Percentiles rank a stretch among this genome's conserved stretches.
Conservation (phyloP, 768 basidiomycete genomes). For the Amanita thiersii region DNA sequence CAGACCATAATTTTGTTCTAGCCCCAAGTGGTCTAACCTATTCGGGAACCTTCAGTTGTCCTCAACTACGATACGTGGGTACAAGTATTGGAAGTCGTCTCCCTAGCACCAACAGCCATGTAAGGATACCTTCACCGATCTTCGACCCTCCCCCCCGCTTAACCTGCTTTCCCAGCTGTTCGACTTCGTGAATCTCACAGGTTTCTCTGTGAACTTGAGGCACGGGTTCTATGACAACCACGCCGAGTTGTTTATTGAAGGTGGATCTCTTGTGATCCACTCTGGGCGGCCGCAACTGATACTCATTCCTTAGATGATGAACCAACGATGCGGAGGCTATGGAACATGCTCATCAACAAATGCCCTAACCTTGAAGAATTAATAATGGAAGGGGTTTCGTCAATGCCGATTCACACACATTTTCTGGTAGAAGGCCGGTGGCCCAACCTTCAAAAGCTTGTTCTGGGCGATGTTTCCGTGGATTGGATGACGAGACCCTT, state of each 20-base stretch:
- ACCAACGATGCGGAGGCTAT: conserved; percentile 44
- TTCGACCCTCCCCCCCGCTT: background rate
- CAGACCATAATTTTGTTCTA: background rate
- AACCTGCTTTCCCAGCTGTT: conserved; percentile 42
- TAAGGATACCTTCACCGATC: conserved; percentile 16
- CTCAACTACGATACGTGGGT: conserved; percentile 52
- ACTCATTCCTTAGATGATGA: conserved; percentile 32
- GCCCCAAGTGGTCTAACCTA: conserved; percentile 7
- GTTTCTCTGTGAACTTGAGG: conserved; percentile 56
- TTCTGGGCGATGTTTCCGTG: conserved; percentile 58
- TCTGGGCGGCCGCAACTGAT: background rate
- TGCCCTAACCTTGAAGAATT: conserved; percentile 65
- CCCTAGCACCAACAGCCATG: conserved; percentile 53
- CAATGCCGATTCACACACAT: conserved; percentile 47
- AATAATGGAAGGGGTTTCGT: conserved; percentile 43
- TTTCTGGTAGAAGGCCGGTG: conserved; percentile 54
- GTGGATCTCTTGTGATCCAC: conserved; percentile 20
- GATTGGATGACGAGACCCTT: conserved; percentile 38
- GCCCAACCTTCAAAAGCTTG: conserved; percentile 54
- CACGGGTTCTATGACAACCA: conserved; percentile 57
- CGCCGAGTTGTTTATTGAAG: conserved; percentile 45
- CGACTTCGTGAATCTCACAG: conserved; percentile 53
- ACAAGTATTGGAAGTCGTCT: conserved; percentile 55
- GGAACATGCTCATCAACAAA: conserved; percentile 62
- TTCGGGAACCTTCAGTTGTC: conserved; percentile 38